A percentile compares a stretch with the other conserved stretches of the same genome.
Conservation (phyloP, 2,329 filamentous ascomycete species). For the Cadophora sp. region DNA sequence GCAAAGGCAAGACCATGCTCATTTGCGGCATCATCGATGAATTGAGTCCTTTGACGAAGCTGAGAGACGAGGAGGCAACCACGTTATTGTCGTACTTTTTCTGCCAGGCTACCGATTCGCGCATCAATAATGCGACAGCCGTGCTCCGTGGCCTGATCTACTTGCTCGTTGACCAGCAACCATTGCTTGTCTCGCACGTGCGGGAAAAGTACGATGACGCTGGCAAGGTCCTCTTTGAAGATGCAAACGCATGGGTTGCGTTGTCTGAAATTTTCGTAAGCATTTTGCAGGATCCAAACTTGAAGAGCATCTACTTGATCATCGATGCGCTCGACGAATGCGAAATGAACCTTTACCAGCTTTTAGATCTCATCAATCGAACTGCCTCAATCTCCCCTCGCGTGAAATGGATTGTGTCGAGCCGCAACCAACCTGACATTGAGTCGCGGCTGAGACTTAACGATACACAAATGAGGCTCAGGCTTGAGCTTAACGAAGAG, state of each 20-base stretch:
- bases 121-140: slow-evolving; percentile 23
- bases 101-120: too few relatives aligned
- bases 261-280: slow-evolving; percentile 23
- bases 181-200: slow-evolving; percentile 39
- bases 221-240: slow-evolving; percentile 22
- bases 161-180: slow-evolving; percentile 47
- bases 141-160: too few relatives aligned
- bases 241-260: slow-evolving; percentile 20
- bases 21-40: too few relatives aligned
- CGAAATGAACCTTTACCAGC: slow-evolving; percentile 13
- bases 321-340: slow-evolving; percentile 38
- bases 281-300: slow-evolving; percentile 23
- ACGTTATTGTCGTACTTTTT: too few relatives aligned
- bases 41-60: too few relatives aligned
- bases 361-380: slow-evolving; percentile 24
- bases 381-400: slow-evolving; percentile 12
- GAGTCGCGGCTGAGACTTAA: background rate
- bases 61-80: too few relatives aligned
- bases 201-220: slow-evolving; percentile 23
- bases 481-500: slow-evolving; percentile 19
- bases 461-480: background rate
- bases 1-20: slow-evolving; percentile 23
- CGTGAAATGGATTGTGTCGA: slow-evolving; percentile 33
- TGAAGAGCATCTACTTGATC: slow-evolving; percentile 30
- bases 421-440: slow-evolving; percentile 21